These are phyloP conservation scores for Clonostachys sp. DNA, from an alignment of 2,329 filamentous ascomycete genomes.

Conservation along the genomic window DNA sequence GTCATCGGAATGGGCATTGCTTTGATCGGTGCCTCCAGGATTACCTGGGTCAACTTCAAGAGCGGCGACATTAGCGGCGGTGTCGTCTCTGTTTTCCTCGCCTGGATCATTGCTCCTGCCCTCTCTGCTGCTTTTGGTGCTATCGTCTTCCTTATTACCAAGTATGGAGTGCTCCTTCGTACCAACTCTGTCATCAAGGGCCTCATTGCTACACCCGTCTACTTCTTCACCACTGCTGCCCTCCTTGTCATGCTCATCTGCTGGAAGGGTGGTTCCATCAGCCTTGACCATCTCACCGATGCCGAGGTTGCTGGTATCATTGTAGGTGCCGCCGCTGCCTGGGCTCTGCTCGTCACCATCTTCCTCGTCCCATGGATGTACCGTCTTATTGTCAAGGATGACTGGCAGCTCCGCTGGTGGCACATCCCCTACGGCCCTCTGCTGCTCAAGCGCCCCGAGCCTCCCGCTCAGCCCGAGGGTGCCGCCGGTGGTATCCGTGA, in stretches of 20 bases:
- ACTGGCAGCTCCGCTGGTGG: slow-evolving; percentile 45
- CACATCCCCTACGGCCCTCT: slow-evolving; percentile 41
- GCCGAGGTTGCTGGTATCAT: slow-evolving; percentile 23
- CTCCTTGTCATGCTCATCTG: slow-evolving; percentile 46
- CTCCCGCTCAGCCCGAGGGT: slow-evolving; percentile 25
- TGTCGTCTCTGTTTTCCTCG: slow-evolving; percentile 29
- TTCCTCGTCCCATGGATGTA: slow-evolving; percentile 51
- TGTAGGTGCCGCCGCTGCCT: slow-evolving; percentile 35
- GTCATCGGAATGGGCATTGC: slow-evolving; percentile 27
- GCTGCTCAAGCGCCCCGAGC: slow-evolving; percentile 30
- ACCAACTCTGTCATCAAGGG: slow-evolving; percentile 22
- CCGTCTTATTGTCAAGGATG: slow-evolving; percentile 41
- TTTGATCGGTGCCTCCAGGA: slow-evolving; percentile 23
- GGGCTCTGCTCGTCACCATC: slow-evolving; percentile 31
- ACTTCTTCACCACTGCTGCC: slow-evolving; percentile 28
- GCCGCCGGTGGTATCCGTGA: slow-evolving; percentile 39
- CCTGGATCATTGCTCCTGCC: slow-evolving; percentile 28
- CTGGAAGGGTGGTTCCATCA: slow-evolving; percentile 26
- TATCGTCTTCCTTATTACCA: slow-evolving; percentile 25
- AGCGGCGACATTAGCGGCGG: slow-evolving; percentile 16
- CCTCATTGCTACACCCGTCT: slow-evolving; percentile 26
- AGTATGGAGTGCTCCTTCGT: slow-evolving; percentile 19
- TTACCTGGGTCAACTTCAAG: slow-evolving; percentile 22
- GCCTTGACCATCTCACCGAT: slow-evolving; percentile 10
- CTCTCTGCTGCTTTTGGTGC: slow-evolving; percentile 24